Evolutionary conservation across 805 yeast species (phyloP).

Genomic region (Kodamaea hsintzibuensis): DNA sequence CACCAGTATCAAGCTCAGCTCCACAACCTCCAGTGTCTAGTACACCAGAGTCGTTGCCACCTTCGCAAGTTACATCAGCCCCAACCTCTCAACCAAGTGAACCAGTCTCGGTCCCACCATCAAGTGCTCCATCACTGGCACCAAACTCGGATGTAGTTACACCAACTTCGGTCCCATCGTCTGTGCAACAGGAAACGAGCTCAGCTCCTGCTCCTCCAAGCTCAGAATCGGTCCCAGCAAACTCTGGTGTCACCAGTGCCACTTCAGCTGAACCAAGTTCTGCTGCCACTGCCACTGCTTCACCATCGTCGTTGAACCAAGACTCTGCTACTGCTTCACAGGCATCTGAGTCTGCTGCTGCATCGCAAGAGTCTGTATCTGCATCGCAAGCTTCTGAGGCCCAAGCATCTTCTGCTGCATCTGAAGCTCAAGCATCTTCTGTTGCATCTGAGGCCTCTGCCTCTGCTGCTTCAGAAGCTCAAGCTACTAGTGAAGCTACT

Average conservation of each 20-base stretch:
- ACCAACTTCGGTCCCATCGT: slow-evolving; percentile 2
- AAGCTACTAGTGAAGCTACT: background rate
- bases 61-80: background rate
- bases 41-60: background rate
- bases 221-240: background rate
- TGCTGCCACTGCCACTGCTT: slow-evolving; percentile 1
- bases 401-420: slow-evolving; percentile 1
- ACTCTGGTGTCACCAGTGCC: background rate
- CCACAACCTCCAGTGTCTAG: background rate
- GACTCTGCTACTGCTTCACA: background rate
- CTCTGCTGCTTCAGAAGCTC: slow-evolving; percentile 1
- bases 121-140: background rate
- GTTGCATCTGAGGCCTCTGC: background rate
- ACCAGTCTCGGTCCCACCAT: background rate
- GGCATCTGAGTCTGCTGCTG: slow-evolving; percentile 7
- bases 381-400: slow-evolving; percentile 7
- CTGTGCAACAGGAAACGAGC: background rate
- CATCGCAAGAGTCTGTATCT: background rate
- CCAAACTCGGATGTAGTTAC: background rate
- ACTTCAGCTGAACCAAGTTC: slow-evolving; percentile 1
- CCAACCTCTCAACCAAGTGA: background rate
- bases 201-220: slow-evolving; percentile 1
- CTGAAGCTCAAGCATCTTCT: background rate
- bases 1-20: background rate
- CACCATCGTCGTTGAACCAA: no score